Conservation (phyloP, 805 yeast genomes). For the Ogataea polymorpha region DNA sequence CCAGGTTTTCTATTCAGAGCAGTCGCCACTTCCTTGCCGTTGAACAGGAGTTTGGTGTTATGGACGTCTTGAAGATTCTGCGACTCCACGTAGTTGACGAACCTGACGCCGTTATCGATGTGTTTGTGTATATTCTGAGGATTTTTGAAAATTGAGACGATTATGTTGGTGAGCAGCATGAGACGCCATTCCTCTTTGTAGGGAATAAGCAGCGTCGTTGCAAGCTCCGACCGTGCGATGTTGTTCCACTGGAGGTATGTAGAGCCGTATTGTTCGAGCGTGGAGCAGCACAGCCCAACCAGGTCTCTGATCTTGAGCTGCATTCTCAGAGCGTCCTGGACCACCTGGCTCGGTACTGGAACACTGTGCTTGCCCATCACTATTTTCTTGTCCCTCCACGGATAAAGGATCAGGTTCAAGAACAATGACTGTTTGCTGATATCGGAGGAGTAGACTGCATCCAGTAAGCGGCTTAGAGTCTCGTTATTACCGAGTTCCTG, state of each 20-base stretch:
- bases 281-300: conserved; percentile 43
- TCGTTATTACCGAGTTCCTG: conserved; percentile 11
- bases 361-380: conserved; percentile 23
- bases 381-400: conserved; percentile 42
- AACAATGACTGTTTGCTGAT: conserved; percentile 36
- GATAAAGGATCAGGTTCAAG: conserved; percentile 47
- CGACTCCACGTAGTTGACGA: conserved; percentile 10
- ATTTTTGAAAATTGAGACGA: conserved; percentile 18
- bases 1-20: conserved; percentile 67
- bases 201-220: conserved; percentile 48
- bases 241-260: conserved; percentile 29
- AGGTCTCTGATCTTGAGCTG: conserved; percentile 54
- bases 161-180: conserved; percentile 27
- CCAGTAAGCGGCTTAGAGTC: conserved; percentile 13
- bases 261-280: conserved; percentile 25
- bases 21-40: conserved; percentile 66
- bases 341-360: conserved; percentile 46
- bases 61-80: conserved; percentile 42
- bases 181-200: conserved; percentile 52
- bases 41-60: conserved; percentile 60
- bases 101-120: not conserved
- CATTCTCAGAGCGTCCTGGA: conserved; percentile 69
- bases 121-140: conserved; percentile 30
- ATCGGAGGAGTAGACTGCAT: conserved; percentile 20
- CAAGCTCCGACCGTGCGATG: conserved; percentile 54